Base-by-base conservation (phyloP, 2,329 filamentous ascomycete genomes). In the Trichoderma sp. region DNA sequence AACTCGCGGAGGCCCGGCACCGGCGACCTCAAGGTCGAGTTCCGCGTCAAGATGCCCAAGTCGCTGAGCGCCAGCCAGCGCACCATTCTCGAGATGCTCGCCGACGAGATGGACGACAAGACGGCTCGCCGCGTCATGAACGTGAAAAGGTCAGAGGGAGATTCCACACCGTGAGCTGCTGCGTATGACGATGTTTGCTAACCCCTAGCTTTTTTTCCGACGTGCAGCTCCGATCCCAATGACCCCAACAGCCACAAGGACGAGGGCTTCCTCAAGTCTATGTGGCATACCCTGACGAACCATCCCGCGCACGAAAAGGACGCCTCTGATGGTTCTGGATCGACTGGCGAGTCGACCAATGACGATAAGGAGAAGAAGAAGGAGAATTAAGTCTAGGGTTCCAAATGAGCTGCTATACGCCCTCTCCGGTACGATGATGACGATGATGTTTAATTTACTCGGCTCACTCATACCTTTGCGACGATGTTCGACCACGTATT, bases 41-140 rank as follows among this genome's bases (percentile, higher is more conserved):
- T 97, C 84, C 92, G 92, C 76, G 91, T 99, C 52, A 82, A 86
- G 63, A 97, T 98, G 92, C 95, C 95, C 52, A 98, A 97, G 79
- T 97, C 94, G 73, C 83, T 99, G 69, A 92, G 86, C 63, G 86
- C 90, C 52, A 98, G 97, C 79, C 93, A 99, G 81, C 86, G 95
- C 62, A 96, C 92, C 0, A 90, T 99, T 66, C 80, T 96, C 51
- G 95, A 99, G 80, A 94, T 98, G 87, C 86, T 99, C 69, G 95
- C 95, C 7, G 93, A 99, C 72, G 95, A 99, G 80, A 90, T 99
- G 88, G 89, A 86, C 45, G 95, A 99, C 78, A 93, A 93, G 81
- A 92, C 87, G 30, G 95, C 95, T 41, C 95, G 92, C 80, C 85
- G 95, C 52, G 87, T 96, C 64, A 98, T 99, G 93, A 94, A 96